Evolutionary conservation across 1,284 basidiomycete genomes (phyloP).

Genomic region (Apiotrichum porosum): DNA sequence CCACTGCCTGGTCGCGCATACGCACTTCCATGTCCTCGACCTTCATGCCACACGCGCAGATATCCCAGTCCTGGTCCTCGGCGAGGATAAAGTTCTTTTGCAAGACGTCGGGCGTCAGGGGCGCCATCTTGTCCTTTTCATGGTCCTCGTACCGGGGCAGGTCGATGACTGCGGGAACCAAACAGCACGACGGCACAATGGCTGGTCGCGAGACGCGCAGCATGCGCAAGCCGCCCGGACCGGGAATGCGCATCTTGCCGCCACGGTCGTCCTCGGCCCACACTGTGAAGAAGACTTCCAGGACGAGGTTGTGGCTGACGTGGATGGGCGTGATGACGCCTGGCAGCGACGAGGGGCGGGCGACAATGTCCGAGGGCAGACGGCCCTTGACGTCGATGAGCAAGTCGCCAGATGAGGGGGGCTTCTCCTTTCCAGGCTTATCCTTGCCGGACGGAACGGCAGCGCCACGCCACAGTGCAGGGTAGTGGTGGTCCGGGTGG

Average conservation of each 20-base stretch:
- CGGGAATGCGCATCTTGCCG: constrained; percentile 6
- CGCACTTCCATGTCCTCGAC: constrained; percentile 29
- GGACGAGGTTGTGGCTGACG: constrained; percentile 28
- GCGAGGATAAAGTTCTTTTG: neutral
- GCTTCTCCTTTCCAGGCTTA: neutral
- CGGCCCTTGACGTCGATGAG: constrained; percentile 12
- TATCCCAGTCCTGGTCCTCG: constrained; percentile 9
- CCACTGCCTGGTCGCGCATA: constrained; percentile 10
- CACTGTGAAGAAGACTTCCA: constrained; percentile 35
- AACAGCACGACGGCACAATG: constrained; percentile 24
- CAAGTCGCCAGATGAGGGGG: neutral
- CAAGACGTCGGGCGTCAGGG: neutral
- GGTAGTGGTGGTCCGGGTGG: constrained; percentile 5
- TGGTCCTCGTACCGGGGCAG: constrained; percentile 13
- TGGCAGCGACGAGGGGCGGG: constrained; percentile 20
- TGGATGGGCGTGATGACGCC: constrained; percentile 34
- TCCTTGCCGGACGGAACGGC: constrained; percentile 11
- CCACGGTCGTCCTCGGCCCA: constrained; percentile 26
- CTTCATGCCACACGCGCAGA: constrained; percentile 32
- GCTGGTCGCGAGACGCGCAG: constrained; percentile 26
- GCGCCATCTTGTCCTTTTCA: constrained; percentile 2
- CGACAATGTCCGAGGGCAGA: constrained; percentile 22
- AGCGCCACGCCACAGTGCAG: constrained; percentile 23
- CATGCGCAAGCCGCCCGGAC: constrained; percentile 27
- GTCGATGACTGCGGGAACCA: constrained; percentile 11